These are phyloP conservation scores for Aspergillus sp. DNA, from an alignment of 2,329 filamentous ascomycete species.

Conservation along the genomic window DNA sequence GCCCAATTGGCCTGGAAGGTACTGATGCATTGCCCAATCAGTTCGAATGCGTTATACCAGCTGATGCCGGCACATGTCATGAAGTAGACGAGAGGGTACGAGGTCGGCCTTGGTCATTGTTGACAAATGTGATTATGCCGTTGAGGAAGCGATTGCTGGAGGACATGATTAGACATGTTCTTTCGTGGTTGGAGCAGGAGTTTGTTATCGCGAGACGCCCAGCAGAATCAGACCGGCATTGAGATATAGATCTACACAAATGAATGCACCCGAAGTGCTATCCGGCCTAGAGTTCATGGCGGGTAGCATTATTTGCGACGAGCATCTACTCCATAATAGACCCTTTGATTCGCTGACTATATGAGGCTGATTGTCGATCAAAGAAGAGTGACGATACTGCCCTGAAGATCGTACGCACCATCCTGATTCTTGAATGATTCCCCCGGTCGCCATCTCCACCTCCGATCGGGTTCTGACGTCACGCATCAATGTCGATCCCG, in stretches of 20 bases:
- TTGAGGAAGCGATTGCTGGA: not conserved
- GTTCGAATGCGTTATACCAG: not conserved
- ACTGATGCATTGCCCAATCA: not conserved
- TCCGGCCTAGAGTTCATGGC: too few species aligned
- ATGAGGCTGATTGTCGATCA: too few species aligned
- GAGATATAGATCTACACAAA: not conserved
- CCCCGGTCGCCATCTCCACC: not conserved
- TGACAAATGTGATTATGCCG: not conserved
- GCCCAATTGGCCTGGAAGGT: not conserved
- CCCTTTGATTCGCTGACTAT: too few species aligned
- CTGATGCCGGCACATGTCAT: not conserved
- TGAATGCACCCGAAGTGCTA: not conserved
- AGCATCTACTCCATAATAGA: too few species aligned
- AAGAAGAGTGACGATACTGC: too few species aligned
- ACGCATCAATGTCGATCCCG: not conserved
- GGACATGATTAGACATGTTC: too few species aligned
- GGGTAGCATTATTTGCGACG: too few species aligned
- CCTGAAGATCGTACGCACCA: too few species aligned
- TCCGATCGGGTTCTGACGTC: not conserved
- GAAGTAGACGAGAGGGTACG: not conserved
- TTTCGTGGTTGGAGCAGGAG: too few species aligned
- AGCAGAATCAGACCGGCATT: not conserved
- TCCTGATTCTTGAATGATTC: not conserved
- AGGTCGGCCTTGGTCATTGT: not conserved
- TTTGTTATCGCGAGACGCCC: too few species aligned